Evolutionary conservation across 1,284 basidiomycete species (phyloP).

Genomic region (Heterobasidion parviporum): DNA sequence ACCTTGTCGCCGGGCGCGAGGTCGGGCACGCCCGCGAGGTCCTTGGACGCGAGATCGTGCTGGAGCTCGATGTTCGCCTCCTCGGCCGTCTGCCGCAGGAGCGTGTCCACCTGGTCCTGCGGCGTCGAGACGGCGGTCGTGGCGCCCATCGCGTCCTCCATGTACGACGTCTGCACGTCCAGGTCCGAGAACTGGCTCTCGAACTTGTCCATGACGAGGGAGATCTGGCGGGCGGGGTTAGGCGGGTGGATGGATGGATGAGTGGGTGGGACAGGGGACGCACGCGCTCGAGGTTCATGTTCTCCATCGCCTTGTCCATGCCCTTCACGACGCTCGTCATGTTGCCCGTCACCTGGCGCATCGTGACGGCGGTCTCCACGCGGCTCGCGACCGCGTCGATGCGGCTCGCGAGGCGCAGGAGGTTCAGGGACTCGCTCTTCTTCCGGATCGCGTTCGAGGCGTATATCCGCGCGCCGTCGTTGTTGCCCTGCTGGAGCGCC

Average conservation of each 20-base stretch:
- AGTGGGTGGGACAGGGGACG: conserved; percentile 19
- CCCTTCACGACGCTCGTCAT: conserved; percentile 96
- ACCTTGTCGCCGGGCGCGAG: conserved; percentile 45
- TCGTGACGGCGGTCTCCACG: conserved; percentile 99
- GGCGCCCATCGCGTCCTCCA: conserved; percentile 95
- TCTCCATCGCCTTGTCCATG: conserved; percentile 99
- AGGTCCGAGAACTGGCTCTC: conserved; percentile 95
- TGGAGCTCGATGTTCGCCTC: conserved; percentile 95
- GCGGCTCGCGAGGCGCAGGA: conserved; percentile 80
- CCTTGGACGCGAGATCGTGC: conserved; percentile 76
- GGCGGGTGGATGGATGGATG: neutral
- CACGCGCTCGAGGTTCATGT: conserved; percentile 96
- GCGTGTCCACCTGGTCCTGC: conserved; percentile 92
- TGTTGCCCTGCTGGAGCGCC: conserved; percentile 96
- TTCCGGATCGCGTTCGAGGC: conserved; percentile 98
- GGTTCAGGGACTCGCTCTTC: conserved; percentile 92
- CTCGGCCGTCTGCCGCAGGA: conserved; percentile 93
- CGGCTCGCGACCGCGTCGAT: conserved; percentile 96
- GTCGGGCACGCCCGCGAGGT: conserved; percentile 48
- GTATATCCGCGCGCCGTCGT: conserved; percentile 97
- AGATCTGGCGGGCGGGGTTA: conserved; percentile 60
- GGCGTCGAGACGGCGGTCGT: conserved; percentile 92
- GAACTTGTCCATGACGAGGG: conserved; percentile 99
- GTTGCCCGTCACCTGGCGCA: conserved; percentile 90
- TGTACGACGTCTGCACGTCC: conserved; percentile 96